phyloP scores from a whole-genome alignment of 148 eudicot species.

The Rhododendron ferrugineum region DNA sequence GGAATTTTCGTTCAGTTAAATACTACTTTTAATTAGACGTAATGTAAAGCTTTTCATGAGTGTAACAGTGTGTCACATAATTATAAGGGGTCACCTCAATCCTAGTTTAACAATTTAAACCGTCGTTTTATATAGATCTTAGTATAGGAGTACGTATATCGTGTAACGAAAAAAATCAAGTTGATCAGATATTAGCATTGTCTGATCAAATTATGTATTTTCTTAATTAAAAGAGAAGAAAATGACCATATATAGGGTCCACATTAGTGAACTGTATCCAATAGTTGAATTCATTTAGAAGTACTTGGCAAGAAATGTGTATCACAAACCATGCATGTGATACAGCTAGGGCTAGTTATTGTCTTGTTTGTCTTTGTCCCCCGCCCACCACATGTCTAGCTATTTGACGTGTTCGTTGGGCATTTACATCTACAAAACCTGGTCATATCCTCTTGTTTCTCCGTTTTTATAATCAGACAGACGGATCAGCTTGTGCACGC shows the following conservation, averaged over 20 bases:
- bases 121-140: neutral
- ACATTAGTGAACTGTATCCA: neutral
- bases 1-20: too few relatives aligned
- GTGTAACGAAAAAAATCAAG: neutral
- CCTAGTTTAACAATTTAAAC: neutral
- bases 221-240: neutral
- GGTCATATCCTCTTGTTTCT: neutral
- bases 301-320: neutral
- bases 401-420: neutral
- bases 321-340: neutral
- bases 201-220: neutral
- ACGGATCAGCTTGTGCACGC: neutral
- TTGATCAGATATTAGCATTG: neutral
- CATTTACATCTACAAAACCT: neutral
- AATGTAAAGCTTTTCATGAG: neutral
- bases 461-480: neutral
- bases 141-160: neutral
- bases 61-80: neutral
- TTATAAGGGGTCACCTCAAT: neutral
- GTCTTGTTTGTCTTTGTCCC: neutral
- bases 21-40: too few relatives aligned
- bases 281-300: neutral
- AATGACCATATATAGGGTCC: neutral
- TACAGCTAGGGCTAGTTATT: neutral
- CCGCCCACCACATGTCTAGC: neutral